Evolutionary conservation across 768 basidiomycete genomes (phyloP), one percentile per base, ranked within the genome.

Genomic region (Auricularia sp.): DNA sequence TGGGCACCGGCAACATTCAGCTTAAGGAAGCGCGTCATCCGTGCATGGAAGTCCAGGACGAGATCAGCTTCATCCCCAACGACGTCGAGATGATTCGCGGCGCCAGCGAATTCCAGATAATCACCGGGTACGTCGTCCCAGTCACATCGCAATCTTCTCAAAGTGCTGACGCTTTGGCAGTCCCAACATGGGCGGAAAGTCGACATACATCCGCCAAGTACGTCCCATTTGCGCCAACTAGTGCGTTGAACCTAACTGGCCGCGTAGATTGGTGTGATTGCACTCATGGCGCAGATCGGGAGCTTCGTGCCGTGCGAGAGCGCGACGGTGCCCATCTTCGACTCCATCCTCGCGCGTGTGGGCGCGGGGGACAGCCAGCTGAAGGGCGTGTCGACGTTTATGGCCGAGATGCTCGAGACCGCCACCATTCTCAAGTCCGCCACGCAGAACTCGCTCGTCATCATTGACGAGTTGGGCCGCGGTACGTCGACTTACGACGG

Each of bases 361-460:
- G 97, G 97, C 8, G 97, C 97, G 0, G 97, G 97, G 0, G 97
- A 99, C 73, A 95, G 92, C 73, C 96, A 98, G 73, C 77, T 98
- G 56, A 98, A 97, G 75, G 97, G 97, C 11, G 93, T 99, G 0
- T 96, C 94, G 33, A 99, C 96, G 0, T 99, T 99, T 74, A 98
- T 98, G 96, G 95, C 94, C 1, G 97, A 99, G 75, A 98, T 98
- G 97, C 82, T 99, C 35, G 97, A 99, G 75, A 98, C 95, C 0
- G 95, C 97, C 0, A 92, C 91, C 0, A 98, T 98, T 70, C 82
- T 99, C 54, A 83, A 97, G 94, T 89, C 92, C 35, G 94, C 97
- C 0, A 92, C 92, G 0, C 87, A 87, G 69, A 86, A 98, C 74
- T 98, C 94, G 0, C 77, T 99, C 47, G 89, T 99, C 67, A 96